Evolutionary conservation across 306 rosid species (phyloP), one percentile per base, ranked within the genome.

Genomic region (Fagus sylvatica): DNA sequence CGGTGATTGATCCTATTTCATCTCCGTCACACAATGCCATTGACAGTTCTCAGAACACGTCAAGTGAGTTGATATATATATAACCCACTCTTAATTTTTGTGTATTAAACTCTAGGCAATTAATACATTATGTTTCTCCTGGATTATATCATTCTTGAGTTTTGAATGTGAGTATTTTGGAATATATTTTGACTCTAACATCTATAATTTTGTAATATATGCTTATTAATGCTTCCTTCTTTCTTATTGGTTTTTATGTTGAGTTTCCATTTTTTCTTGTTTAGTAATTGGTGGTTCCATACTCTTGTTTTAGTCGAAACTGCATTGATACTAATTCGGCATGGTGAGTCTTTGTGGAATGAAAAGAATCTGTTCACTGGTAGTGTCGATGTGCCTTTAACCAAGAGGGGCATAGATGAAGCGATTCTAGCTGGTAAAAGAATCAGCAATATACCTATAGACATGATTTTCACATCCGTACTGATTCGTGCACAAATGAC

Each of bases 401-500:
- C 91, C 82, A 88, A 90, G 82, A 96, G 85, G 91, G 99, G 99
- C 32, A 93, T 96, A 59, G 97, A 96, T 59, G 99, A 93, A 89
- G 99, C 98, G 70, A 87, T 96, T 57, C 98, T 93, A 90, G 99
- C 99, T 72, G 99, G 99, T 74, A 91, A 96, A 89, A 96, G 97
- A 85, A 96, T 96, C 85, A 91, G 97, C 81, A 93, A 88, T 81
- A 91, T 96, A 82, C 99, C 99, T 48, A 84, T 96, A 49, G 99
- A 96, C 87, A 85, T 90, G 84, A 91, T 96, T 86, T 96, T 83
- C 78, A 91, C 98, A 34, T 96, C 99, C 61, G 91, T 97, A 46
- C 87, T 96, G 83, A 93, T 96, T 79, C 98, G 99, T 54, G 99
- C 99, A 33, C 99, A 93, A 78, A 93, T 96, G 99, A 96, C 99